Percentiles rank a stretch among this genome's conserved stretches.
These are phyloP conservation scores for Thraustochytrium striatum DNA, from an alignment of 352 stramenopile genomes.

Conservation along the genomic window DNA sequence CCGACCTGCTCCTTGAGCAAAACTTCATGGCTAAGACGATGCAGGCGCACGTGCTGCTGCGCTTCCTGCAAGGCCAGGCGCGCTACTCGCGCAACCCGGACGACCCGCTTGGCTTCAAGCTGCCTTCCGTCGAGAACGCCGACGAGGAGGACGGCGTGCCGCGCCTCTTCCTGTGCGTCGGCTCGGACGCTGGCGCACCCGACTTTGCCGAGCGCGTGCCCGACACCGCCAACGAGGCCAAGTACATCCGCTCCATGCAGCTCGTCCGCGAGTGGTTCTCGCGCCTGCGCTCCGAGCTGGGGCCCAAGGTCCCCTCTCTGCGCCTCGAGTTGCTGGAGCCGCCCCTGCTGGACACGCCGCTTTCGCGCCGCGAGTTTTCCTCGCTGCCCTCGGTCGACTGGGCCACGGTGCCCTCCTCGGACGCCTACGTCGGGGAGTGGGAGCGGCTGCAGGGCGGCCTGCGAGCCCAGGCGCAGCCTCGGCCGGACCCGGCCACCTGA, in stretches of 20 bases:
- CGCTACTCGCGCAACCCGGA: not conserved
- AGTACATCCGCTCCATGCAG: slow-evolving; percentile 16
- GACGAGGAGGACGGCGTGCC: not conserved
- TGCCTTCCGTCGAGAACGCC: not conserved
- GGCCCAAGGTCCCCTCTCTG: not conserved
- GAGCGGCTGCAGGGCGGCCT: too few species aligned
- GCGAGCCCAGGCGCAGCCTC: too few species aligned
- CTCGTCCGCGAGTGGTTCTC: not conserved
- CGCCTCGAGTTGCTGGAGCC: not conserved
- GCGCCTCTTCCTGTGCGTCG: not conserved
- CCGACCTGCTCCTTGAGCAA: not conserved
- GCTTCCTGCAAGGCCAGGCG: not conserved
- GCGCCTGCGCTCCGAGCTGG: not conserved
- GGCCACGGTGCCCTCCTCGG: not conserved
- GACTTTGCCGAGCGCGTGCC: slow-evolving; percentile 29
- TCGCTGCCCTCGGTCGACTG: slow-evolving; percentile 8
- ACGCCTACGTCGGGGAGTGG: not conserved
- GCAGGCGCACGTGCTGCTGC: not conserved
- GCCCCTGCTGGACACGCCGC: slow-evolving; percentile 29
- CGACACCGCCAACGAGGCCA: not conserved
- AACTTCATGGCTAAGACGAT: not conserved
- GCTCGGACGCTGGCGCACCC: slow-evolving; percentile 32
- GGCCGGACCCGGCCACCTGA: too few species aligned
- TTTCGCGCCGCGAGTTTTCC: slow-evolving; percentile 16
- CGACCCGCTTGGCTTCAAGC: not conserved